These are phyloP conservation scores for Citrus australasica DNA, from an alignment of 345 rosid genomes.

Conservation along the genomic window DNA sequence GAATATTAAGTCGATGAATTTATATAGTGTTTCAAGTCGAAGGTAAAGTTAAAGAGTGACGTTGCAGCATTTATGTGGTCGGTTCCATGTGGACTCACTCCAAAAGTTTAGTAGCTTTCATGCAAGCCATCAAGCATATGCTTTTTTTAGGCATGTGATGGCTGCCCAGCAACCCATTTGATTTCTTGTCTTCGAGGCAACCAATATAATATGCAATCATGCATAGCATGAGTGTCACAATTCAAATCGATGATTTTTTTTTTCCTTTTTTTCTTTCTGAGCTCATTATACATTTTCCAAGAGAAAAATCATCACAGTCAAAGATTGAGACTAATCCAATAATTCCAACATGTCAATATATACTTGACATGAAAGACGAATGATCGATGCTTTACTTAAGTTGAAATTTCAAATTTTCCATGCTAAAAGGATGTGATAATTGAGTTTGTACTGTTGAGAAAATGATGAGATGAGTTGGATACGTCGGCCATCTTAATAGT, in stretches of 20 bases:
- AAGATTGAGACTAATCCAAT: not conserved
- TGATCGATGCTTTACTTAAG: too few species aligned
- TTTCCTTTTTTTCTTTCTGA: not conserved
- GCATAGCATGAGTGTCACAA: too few species aligned
- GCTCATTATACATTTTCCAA: not conserved
- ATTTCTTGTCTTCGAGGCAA: not conserved
- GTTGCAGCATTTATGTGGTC: slow-evolving; percentile 3
- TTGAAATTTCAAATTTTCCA: too few species aligned
- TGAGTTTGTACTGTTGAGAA: not conserved
- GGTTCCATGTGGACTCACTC: not conserved
- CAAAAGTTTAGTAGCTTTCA: not conserved
- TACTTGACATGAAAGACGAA: too few species aligned
- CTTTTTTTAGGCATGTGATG: not conserved
- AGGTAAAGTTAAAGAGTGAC: not conserved
- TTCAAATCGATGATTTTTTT: too few species aligned
- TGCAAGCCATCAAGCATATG: not conserved
- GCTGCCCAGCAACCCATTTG: too few species aligned
- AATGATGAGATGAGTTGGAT: not conserved
- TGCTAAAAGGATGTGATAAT: too few species aligned
- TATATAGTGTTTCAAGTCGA: not conserved
- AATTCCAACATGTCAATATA: too few species aligned
- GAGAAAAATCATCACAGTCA: not conserved
- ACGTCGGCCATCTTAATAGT: not conserved
- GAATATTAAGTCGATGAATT: not conserved
- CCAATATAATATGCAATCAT: not conserved